Evolutionary conservation across 495 filamentous ascomycete species (phyloP).

Genomic region (Podospora sp.): DNA sequence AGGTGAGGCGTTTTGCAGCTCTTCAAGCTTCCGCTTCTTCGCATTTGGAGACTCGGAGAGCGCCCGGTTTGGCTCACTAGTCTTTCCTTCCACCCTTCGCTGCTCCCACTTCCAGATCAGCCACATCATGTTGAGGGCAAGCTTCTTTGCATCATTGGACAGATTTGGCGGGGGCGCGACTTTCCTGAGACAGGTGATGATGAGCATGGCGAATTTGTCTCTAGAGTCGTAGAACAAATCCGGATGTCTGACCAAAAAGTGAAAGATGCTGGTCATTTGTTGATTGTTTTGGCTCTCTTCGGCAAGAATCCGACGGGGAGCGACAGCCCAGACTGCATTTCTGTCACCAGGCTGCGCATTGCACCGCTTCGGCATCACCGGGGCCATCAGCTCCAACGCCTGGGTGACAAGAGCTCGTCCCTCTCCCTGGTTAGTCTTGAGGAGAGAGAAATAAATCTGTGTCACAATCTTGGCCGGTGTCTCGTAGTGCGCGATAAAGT

Average conservation of each 20-base stretch:
- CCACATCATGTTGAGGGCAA: conserved; percentile 85
- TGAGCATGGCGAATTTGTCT: conserved; percentile 84
- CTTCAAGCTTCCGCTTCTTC: conserved; percentile 77
- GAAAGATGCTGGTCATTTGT: conserved; percentile 95
- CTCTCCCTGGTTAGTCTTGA: conserved; percentile 94
- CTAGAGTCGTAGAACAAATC: conserved; percentile 93
- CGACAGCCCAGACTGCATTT: conserved; percentile 77
- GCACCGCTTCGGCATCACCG: conserved; percentile 81
- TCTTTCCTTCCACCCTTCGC: conserved; percentile 64
- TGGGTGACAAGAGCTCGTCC: conserved; percentile 90
- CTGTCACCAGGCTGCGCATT: conserved; percentile 48
- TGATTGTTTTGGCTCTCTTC: conserved; percentile 97
- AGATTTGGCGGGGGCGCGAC: conserved; percentile 82
- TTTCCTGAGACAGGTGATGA: conserved; percentile 86
- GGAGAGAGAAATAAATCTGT: conserved; percentile 86
- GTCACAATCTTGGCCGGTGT: conserved; percentile 94
- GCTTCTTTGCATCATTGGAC: conserved; percentile 89
- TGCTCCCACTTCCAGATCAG: conserved; percentile 94
- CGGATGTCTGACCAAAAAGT: conserved; percentile 90
- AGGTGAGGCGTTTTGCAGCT: conserved; percentile 46
- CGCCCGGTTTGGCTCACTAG: conserved; percentile 44
- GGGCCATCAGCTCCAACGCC: conserved; percentile 89
- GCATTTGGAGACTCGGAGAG: conserved; percentile 69
- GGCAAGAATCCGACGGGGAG: conserved; percentile 85
- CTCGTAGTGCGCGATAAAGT: conserved; percentile 97